Base-by-base conservation (phyloP, 1,139 yeast genomes). In the Maudiozyma humilis region DNA sequence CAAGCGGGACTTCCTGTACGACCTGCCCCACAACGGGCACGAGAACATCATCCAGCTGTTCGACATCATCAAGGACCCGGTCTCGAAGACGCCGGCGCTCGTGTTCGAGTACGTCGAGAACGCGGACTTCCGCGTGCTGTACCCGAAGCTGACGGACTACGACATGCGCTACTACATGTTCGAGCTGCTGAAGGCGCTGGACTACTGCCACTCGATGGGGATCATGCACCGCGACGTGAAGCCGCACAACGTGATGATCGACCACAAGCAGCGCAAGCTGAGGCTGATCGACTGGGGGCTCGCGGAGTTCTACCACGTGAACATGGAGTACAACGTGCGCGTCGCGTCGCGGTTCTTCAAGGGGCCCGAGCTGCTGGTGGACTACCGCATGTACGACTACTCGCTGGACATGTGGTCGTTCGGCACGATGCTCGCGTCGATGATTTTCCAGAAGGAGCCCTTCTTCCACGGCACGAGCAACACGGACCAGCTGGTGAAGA, bases 171-270 rank as follows among this genome's bases (percentile, higher is more conserved):
- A 69, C 68, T 93, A 93, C 67, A 88, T 91, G 78, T 80, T 74
- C 54, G 95, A 91, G 67, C 73, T 93, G 51, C 73, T 93, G 55
- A 81, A 77, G 56, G 98, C 98, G 0, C 73, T 93, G 50, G 96
- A 93, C 65, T 93, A 77, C 64, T 84, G 93, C 40, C 99, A 93
- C 66, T 86, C 96, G 5, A 87, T 86, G 87, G 99, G 98, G 35
- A 89, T 93, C 51, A 93, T 93, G 86, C 99, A 93, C 66, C 74
- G 99, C 63, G 99, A 93, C 66, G 98, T 93, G 50, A 93, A 93
- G 65, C 98, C 98, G 25, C 97, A 93, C 63, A 93, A 93, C 61
- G 93, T 93, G 40, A 91, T 93, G 96, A 93, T 93, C 59, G 98
- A 93, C 64, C 97, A 91, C 54, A 78, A 78, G 44, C 72, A 73